Base-by-base conservation (phyloP, 116 monocot genomes). In the Iris pallida region DNA sequence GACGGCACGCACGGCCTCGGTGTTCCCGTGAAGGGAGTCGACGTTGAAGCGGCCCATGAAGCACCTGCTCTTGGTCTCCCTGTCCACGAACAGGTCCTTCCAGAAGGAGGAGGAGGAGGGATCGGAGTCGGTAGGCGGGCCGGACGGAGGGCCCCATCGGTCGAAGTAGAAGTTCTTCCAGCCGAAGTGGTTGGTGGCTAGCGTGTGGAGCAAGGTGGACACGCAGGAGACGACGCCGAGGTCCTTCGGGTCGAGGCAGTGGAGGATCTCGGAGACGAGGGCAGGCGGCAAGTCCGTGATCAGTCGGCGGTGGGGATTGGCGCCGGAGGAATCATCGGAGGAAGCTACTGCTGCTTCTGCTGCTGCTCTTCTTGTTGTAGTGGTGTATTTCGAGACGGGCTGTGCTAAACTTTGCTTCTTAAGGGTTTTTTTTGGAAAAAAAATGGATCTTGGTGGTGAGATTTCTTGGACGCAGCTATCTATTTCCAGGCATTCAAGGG, bases 191-290 rank as follows among this genome's bases (percentile, higher is more conserved):
- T 85, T 81, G 10, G 92, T 77, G 19, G 89, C 89, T 20, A 96
- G 60, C 20, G 20, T 70, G 43, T 92, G 58, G 52, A 96, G 73
- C 4, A 85, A 55, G 18, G 80, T 89, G 4, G 92, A 92, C 20
- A 96, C 96, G 58, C 96, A 96, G 7, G 89, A 92, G 2, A 96
- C 73, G 18, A 96, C 59, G 4, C 92, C 96, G n/a, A 96, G 92
- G 7, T 96, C 92, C 64, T 96, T 87, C 9, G 89, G 79, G 47
- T 89, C 89, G 4, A 96, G 87, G 73, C 74, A 72, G 41, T 77
- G 80, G 43, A 96, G 71, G 55, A 96, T 87, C 74, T 96, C 96
- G n/a, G 81, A 89, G 5, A 96, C 79, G 69, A 96, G 67, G 0
- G 87, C 87, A 4, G 71, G 57, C 11, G 96, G 96, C 64, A 96